Base-by-base conservation (phyloP, 495 filamentous ascomycete genomes). In the Aspergillus indologenus region DNA sequence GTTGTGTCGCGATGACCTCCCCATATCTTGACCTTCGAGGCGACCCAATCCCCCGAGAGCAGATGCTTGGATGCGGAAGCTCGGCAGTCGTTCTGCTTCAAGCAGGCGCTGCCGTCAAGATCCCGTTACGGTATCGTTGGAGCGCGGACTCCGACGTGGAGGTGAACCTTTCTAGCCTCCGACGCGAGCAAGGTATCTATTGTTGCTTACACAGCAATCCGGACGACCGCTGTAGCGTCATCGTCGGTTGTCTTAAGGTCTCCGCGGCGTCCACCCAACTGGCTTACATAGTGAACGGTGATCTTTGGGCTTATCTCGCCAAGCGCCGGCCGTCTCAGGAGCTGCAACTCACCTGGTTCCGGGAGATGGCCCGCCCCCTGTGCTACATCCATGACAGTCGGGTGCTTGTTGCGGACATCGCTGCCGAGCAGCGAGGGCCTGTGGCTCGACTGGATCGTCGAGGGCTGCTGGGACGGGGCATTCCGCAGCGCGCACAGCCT, bases 371-470 rank as follows among this genome's bases (percentile, higher is more conserved):
- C 24, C 57, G 60, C 12, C 65, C 67, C 57, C 61, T 70, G 49
- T 21, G 14, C 5, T 56, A 60, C 40, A 68, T 71, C 42, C 64
- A 71, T 64, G 60, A 66, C 42, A 60, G 53, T 45, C 53, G 66
- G 57, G 64, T 73, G 22, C 60, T 73, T 56, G 54, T 71, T 5
- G 59, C 63, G 52, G 71, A 72, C 45, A 71, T 74, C 53, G 57
- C 66, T 71, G 15, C 71, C 68, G 3, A 65, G 22, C 34, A 74
- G 66, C 17, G 1, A 63, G 6, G 57, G 50, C 48, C 43, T 72
- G 21, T 68, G 65, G 68, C 60, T 74, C 55, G 71, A 62, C 43
- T 45, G 24, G 48, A 65, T 70, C 14, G 68, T 74, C 54, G 63
- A 74, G 54, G 57, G 57, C 21, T 71, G 69, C 58, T 72, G 68